These are phyloP conservation scores for Yamadazyma takamatsuzukensis DNA, from an alignment of 805 yeast species.

Conservation along the genomic window DNA sequence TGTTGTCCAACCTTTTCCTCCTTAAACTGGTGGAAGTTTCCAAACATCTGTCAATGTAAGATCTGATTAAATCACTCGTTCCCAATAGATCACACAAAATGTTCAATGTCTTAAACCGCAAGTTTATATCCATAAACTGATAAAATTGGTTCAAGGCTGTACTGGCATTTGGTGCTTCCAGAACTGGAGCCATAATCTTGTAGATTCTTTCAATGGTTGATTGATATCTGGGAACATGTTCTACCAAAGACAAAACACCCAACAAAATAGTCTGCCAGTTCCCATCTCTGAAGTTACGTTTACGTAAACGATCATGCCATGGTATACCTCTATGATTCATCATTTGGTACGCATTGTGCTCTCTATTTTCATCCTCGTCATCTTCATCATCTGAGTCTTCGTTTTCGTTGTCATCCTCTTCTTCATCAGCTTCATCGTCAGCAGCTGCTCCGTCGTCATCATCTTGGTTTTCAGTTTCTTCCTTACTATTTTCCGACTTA, in stretches of 20 bases:
- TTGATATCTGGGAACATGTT: constrained; percentile 53
- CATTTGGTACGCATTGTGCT: constrained; percentile 43
- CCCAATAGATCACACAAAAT: constrained; percentile 62
- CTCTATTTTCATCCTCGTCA: constrained; percentile 18
- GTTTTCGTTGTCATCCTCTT: constrained; percentile 12
- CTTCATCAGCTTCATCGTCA: constrained; percentile 20
- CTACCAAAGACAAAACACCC: constrained; percentile 64
- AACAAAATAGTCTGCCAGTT: constrained; percentile 77
- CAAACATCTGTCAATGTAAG: constrained; percentile 62
- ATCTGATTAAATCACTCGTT: constrained; percentile 56
- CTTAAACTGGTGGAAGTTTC: constrained; percentile 61
- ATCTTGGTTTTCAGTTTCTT: constrained; percentile 16
- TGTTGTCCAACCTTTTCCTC: constrained; percentile 61
- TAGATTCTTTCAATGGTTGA: constrained; percentile 49
- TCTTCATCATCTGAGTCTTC: constrained; percentile 16
- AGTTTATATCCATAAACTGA: constrained; percentile 44
- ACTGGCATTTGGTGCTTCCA: constrained; percentile 44
- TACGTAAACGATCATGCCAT: constrained; percentile 78
- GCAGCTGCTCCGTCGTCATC: constrained; percentile 16
- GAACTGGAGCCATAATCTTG: constrained; percentile 55
- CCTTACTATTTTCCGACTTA: constrained; percentile 12
- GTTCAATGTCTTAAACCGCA: constrained; percentile 55
- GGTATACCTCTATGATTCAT: constrained; percentile 56
- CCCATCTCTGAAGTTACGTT: constrained; percentile 76
- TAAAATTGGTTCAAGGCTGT: constrained; percentile 56